Evolutionary conservation across 176 grass and related monocot genomes (phyloP), one percentile per base, ranked within the genome.

Genomic region (Zoysia pacifica): DNA sequence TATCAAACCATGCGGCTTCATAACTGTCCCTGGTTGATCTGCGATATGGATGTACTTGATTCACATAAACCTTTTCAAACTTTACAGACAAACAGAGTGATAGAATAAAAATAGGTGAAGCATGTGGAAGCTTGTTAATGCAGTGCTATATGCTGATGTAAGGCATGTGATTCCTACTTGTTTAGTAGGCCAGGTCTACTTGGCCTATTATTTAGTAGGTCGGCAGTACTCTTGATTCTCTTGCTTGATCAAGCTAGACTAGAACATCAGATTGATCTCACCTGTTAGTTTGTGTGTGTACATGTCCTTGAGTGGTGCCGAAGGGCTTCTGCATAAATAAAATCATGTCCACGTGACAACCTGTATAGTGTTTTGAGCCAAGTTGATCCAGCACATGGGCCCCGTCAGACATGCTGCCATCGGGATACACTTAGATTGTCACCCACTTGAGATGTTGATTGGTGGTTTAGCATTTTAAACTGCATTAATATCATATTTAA

Each of bases 321-420:
- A 28, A 28, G 28, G 28, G 28, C 28, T 28, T 28, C 28, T 28
- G 28, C 28, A 28, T 28, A 28, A 28, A 91, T 37, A 79, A 75
- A 80, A 79, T 9, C 18, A 0, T 49, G 43, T 77, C 63, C 89
- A 88, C 79, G 84, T 91, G 89, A 82, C 78, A 87, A 82, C 54
- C 67, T 82, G 84, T 87, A 65, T 46, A 68, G 47, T 47, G 51
- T 18, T 68, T 64, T 76, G 82, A 70, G 64, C 79, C 82, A 62
- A 88, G 79, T 88, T 70, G 82, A 91, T 88, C 77, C 60, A 82
- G 78, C 54, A 84, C 82, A 88, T 88, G 79, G 85, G 89, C 74
- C 49, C 69, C 69, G 74, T 79, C 82, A 91, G 82, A 87, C 82
- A 79, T 78, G 86, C 89, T 88, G 82, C 78, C 28, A 70, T 85